phyloP scores from a whole-genome alignment of 345 rosid species.

The Bruguiera sexangula region DNA sequence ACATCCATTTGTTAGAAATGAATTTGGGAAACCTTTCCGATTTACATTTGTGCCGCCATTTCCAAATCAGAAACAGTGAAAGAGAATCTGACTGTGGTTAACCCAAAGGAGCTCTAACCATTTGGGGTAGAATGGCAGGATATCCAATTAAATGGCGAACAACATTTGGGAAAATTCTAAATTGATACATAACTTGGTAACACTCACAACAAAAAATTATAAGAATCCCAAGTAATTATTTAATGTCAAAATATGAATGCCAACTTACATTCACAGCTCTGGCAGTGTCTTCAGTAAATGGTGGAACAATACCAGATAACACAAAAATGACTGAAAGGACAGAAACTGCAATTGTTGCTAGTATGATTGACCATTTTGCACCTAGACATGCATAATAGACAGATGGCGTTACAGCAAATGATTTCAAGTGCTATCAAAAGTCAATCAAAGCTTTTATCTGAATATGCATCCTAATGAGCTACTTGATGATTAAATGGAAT shows the following conservation, averaged over 20 bases:
- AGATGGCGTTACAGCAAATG: background rate
- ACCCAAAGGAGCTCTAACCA: no score
- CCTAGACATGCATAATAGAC: slow-evolving; percentile 36
- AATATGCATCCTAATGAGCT: background rate
- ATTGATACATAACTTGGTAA: background rate
- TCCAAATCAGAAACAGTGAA: no score
- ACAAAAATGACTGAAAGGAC: slow-evolving; percentile 54
- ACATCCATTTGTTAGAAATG: no score
- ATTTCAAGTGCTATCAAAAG: background rate
- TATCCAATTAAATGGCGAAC: no score
- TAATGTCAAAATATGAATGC: background rate
- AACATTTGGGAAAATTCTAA: background rate
- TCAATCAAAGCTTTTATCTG: background rate
- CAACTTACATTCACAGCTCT: slow-evolving; percentile 84
- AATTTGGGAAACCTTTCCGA: no score
- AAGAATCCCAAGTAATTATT: background rate
- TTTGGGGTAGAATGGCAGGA: no score
- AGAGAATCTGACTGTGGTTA: no score
- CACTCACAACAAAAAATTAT: background rate
- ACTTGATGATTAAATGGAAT: background rate
- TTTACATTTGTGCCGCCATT: no score
- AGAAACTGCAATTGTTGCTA: slow-evolving; percentile 46
- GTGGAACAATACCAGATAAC: slow-evolving; percentile 58
- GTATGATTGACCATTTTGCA: slow-evolving; percentile 55
- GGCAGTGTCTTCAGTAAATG: slow-evolving; percentile 69